Evolutionary conservation across 2,329 filamentous ascomycete genomes (phyloP).

Genomic region (Xylariomycetidae sp.): DNA sequence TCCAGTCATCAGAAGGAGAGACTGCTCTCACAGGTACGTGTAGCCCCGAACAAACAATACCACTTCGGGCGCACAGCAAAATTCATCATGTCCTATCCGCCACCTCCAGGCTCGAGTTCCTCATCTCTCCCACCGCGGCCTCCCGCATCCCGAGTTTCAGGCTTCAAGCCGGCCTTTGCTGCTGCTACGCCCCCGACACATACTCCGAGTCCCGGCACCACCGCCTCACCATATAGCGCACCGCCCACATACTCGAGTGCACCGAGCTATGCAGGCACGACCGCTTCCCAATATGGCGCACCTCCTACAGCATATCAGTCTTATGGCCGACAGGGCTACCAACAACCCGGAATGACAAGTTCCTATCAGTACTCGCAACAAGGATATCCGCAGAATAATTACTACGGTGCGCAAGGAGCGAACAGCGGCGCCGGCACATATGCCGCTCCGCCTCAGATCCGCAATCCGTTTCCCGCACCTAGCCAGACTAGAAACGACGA

Average conservation of each 20-base stretch:
- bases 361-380: constrained; percentile 27
- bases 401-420: constrained; percentile 26
- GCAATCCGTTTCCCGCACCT: constrained; percentile 74
- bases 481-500: constrained; percentile 39
- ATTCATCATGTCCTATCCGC: constrained; percentile 82
- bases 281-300: constrained; percentile 40
- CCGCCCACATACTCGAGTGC: constrained; percentile 32
- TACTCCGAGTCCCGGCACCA: constrained; percentile 25
- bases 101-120: constrained; percentile 66
- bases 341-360: constrained; percentile 13
- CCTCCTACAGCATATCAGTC: constrained; percentile 29
- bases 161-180: constrained; percentile 50
- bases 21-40: constrained; percentile 55
- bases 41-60: constrained; percentile 24
- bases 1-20: no score
- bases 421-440: constrained; percentile 36
- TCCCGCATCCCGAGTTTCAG: constrained; percentile 50
- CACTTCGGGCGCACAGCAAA: constrained; percentile 34
- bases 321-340: constrained; percentile 29
- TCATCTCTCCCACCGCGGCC: constrained; percentile 73
- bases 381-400: constrained; percentile 27
- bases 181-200: constrained; percentile 27
- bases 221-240: constrained; percentile 28
- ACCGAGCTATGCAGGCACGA: constrained; percentile 31
- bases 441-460: constrained; percentile 61